Evolutionary conservation across 768 basidiomycete species (phyloP).

Genomic region (Hygrocybe punicea): DNA sequence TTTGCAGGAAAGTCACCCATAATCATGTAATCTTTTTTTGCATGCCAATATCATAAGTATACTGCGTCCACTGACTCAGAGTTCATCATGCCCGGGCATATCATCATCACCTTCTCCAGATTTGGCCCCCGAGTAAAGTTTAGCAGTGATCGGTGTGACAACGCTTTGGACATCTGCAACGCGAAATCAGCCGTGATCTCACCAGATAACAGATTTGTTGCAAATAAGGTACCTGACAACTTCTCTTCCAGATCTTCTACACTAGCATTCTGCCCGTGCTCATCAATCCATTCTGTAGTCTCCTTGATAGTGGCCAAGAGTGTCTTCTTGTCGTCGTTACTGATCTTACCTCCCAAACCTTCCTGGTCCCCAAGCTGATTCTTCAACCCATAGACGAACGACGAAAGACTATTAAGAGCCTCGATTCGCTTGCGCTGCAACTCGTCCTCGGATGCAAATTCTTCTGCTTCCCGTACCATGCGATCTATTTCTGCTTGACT

Average conservation of each 20-base stretch:
- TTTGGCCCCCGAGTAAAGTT: constrained; percentile 54
- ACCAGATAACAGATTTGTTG: background rate
- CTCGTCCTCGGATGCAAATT: constrained; percentile 79
- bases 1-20: no score
- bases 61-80: constrained; percentile 32
- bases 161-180: constrained; percentile 61
- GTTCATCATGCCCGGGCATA: constrained; percentile 46
- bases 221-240: constrained; percentile 46
- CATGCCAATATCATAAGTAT: no score
- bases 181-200: constrained; percentile 5
- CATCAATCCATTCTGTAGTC: constrained; percentile 87
- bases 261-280: constrained; percentile 68
- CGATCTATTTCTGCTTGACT: constrained; percentile 89
- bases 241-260: constrained; percentile 93
- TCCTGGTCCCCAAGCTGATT: constrained; percentile 81
- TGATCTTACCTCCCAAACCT: constrained; percentile 86
- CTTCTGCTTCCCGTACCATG: constrained; percentile 93
- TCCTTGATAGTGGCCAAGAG: constrained; percentile 82
- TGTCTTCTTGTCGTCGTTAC: constrained; percentile 78
- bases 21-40: no score
- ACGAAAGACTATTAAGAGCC: constrained; percentile 75
- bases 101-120: constrained; percentile 34
- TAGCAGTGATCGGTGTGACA: constrained; percentile 81
- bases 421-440: constrained; percentile 80
- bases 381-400: constrained; percentile 84